A percentile compares a stretch with the other conserved stretches of the same genome.
These are phyloP conservation scores for Wickerhamiella spandovensis DNA, from an alignment of 805 yeast species.

Conservation along the genomic window DNA sequence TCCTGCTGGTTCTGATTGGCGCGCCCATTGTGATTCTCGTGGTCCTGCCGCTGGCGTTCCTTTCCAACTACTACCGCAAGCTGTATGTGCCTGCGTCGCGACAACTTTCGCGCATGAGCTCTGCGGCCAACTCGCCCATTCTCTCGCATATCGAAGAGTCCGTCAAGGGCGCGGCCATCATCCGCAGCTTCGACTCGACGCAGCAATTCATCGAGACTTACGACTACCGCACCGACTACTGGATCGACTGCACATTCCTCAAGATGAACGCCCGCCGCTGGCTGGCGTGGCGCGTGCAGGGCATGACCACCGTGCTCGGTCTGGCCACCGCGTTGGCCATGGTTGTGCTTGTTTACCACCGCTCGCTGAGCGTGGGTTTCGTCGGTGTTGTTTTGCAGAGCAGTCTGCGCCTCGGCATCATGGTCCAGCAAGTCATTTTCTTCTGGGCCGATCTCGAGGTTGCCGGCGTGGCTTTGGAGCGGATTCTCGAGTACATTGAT, in stretches of 20 bases:
- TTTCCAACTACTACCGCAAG: slow-evolving; percentile 56
- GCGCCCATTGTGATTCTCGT: slow-evolving; percentile 56
- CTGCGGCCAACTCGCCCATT: slow-evolving; percentile 60
- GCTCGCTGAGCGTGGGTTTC: slow-evolving; percentile 63
- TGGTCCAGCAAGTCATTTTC: slow-evolving; percentile 81
- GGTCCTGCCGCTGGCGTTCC: slow-evolving; percentile 37
- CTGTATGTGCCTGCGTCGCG: slow-evolving; percentile 58
- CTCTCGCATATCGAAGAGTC: slow-evolving; percentile 75
- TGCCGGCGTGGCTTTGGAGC: slow-evolving; percentile 80
- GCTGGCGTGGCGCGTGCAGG: slow-evolving; percentile 81
- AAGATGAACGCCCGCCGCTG: slow-evolving; percentile 77
- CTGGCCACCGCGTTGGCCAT: slow-evolving; percentile 67
- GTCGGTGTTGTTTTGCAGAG: slow-evolving; percentile 84
- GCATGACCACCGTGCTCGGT: slow-evolving; percentile 69
- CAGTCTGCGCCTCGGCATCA: slow-evolving; percentile 71
- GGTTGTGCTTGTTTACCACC: slow-evolving; percentile 44
- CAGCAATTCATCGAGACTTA: slow-evolving; percentile 39
- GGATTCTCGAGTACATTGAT: slow-evolving; percentile 64
- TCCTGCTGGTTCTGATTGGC: slow-evolving; percentile 46
- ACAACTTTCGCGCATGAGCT: slow-evolving; percentile 60
- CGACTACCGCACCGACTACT: slow-evolving; percentile 18
- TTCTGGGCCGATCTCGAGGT: slow-evolving; percentile 91
- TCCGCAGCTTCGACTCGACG: slow-evolving; percentile 56
- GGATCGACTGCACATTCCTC: slow-evolving; percentile 42
- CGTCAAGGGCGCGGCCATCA: slow-evolving; percentile 59